Conservation (phyloP, 768 basidiomycete genomes). For the Mycena pura region DNA sequence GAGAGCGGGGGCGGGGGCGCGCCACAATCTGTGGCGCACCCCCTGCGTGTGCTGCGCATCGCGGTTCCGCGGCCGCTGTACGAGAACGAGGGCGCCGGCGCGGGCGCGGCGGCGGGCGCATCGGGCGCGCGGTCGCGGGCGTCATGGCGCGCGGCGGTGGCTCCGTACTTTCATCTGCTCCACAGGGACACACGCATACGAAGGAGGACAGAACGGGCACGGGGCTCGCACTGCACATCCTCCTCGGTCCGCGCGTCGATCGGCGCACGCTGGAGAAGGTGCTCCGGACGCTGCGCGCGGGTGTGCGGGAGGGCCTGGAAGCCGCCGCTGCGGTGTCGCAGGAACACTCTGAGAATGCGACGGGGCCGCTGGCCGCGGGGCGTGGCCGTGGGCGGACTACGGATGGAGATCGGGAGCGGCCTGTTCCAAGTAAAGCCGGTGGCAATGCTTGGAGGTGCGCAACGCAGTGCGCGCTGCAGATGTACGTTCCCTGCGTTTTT, state of each 20-base stretch:
- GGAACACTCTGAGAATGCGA: not conserved
- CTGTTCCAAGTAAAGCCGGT: too few relatives aligned
- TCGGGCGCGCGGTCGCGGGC: slow-evolving; percentile 20
- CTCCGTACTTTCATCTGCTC: too few relatives aligned
- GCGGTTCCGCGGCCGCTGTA: slow-evolving; percentile 21
- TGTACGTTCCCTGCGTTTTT: slow-evolving; percentile 5
- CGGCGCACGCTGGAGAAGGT: slow-evolving; percentile 27
- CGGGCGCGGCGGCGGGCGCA: slow-evolving; percentile 17
- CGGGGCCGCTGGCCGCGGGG: slow-evolving; percentile 7
- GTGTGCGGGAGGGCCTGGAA: slow-evolving; percentile 9
- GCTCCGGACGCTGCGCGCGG: slow-evolving; percentile 16
- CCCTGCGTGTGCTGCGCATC: slow-evolving; percentile 22
- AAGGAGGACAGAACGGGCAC: not conserved
- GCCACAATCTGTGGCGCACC: slow-evolving; percentile 12
- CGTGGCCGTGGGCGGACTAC: not conserved
- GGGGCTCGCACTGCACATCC: slow-evolving; percentile 17
- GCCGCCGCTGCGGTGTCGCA: not conserved
- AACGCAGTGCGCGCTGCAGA: slow-evolving; percentile 17
- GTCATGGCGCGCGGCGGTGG: slow-evolving; percentile 4
- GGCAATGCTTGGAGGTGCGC: slow-evolving; percentile 22
- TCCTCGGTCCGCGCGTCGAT: slow-evolving; percentile 24
- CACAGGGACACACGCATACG: too few relatives aligned
- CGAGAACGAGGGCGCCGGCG: slow-evolving; percentile 21
- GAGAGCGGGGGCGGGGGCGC: not conserved
- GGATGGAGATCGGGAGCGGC: too few relatives aligned